phyloP scores from a whole-genome alignment of 805 yeast genomes.

The Nakazawaea sp. region DNA sequence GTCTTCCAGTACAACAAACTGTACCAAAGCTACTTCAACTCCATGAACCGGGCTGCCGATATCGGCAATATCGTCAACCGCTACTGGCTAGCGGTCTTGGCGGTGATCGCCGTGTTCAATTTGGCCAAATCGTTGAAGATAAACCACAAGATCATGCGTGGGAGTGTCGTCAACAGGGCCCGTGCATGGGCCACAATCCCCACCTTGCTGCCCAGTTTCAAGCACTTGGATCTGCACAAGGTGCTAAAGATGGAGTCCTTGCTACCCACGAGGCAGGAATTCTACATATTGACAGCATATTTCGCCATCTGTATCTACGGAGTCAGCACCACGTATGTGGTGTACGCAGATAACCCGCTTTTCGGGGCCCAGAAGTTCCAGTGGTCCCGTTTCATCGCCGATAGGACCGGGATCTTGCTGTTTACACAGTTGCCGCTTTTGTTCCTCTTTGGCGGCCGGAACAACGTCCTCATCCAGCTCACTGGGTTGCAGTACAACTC shows the following conservation, averaged over 20 bases:
- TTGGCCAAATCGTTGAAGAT: constrained; percentile 10
- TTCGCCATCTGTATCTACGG: constrained; percentile 11
- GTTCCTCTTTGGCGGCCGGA: constrained; percentile 50
- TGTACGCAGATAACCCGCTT: constrained; percentile 11
- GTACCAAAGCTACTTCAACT: constrained; percentile 16
- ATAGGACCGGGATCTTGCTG: constrained; percentile 47
- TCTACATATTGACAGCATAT: constrained; percentile 14
- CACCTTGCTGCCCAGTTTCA: constrained; percentile 9
- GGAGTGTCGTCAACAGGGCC: constrained; percentile 9
- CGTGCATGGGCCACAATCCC: constrained; percentile 18
- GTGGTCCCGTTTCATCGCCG: constrained; percentile 39
- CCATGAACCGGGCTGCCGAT: constrained; percentile 12
- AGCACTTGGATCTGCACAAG: constrained; percentile 19
- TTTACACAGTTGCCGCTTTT: constrained; percentile 39
- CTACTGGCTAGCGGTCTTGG: constrained; percentile 17
- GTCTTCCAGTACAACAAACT: constrained; percentile 11
- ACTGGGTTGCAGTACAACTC: constrained; percentile 43
- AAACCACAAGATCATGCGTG: constrained; percentile 1
- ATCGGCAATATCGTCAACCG: constrained; percentile 14
- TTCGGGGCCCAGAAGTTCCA: constrained; percentile 16
- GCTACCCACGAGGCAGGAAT: constrained; percentile 22
- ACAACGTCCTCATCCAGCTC: constrained; percentile 45
- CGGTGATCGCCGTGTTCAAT: constrained; percentile 14
- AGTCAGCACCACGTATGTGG: constrained; percentile 12
- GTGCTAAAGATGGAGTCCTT: constrained; percentile 15